Conservation (phyloP, 2,329 filamentous ascomycete species). For the Ceratocystis lukuohia region DNA sequence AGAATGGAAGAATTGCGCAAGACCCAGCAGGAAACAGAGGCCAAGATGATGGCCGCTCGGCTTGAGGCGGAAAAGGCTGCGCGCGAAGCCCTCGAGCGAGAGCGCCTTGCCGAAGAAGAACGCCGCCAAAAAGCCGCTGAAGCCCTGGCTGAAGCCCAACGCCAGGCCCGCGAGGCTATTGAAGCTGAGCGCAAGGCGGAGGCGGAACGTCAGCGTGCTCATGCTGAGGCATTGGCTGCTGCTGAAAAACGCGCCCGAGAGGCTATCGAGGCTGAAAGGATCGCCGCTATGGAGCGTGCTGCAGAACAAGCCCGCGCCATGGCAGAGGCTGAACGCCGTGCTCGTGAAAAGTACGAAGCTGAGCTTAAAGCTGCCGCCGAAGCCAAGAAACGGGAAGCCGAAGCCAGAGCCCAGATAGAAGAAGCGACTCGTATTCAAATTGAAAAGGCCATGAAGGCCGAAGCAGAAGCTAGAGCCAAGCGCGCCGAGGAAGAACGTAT, state of each 20-base stretch:
- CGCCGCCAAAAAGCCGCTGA: slow-evolving; percentile 11
- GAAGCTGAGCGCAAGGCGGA: slow-evolving; percentile 34
- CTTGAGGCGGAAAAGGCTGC: slow-evolving; percentile 35
- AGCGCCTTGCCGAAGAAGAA: slow-evolving; percentile 35
- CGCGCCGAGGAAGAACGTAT: slow-evolving; percentile 21
- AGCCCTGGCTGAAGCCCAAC: slow-evolving; percentile 30
- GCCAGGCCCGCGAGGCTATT: slow-evolving; percentile 31
- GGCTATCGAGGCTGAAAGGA: slow-evolving; percentile 32
- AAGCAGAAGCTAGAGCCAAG: slow-evolving; percentile 23
- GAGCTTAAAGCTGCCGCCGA: slow-evolving; percentile 23
- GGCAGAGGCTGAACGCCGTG: slow-evolving; percentile 29
- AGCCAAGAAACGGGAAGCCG: slow-evolving; percentile 24
- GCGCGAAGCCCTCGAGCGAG: slow-evolving; percentile 33
- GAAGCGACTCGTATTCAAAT: slow-evolving; percentile 24
- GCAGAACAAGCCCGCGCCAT: slow-evolving; percentile 26
- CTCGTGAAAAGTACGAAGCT: slow-evolving; percentile 26
- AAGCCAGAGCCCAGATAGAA: slow-evolving; percentile 18
- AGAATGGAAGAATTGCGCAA: slow-evolving; percentile 31
- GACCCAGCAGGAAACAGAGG: slow-evolving; percentile 25
- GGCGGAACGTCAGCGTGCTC: slow-evolving; percentile 31
- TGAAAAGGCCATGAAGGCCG: slow-evolving; percentile 22
- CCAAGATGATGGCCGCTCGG: slow-evolving; percentile 34
- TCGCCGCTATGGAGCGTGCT: slow-evolving; percentile 31
- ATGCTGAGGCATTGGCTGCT: slow-evolving; percentile 29
- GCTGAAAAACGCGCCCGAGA: slow-evolving; percentile 33